Evolutionary conservation across 768 basidiomycete species (phyloP).

Genomic region (Tricholoma bakamatsutake): DNA sequence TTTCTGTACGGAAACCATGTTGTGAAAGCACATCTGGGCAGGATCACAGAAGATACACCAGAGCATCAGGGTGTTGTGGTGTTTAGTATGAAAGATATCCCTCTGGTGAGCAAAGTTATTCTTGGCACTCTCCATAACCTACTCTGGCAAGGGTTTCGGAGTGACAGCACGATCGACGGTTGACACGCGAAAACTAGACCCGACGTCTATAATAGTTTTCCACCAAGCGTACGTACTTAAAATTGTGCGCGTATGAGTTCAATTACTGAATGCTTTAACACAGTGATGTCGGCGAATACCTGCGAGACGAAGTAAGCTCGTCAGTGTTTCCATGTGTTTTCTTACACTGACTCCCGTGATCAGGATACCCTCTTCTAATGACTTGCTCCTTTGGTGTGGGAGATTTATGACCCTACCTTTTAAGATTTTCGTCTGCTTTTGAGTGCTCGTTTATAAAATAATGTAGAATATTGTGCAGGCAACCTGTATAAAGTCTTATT

Average conservation of each 20-base stretch:
- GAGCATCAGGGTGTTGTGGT: conserved; percentile 98
- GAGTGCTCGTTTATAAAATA: conserved; percentile 38
- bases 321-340: background rate
- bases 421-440: conserved; percentile 26
- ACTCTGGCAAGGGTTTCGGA: conserved; percentile 76
- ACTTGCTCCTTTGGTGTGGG: conserved; percentile 7
- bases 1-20: conserved; percentile 99
- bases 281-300: conserved; percentile 96
- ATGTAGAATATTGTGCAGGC: conserved; percentile 12
- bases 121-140: background rate
- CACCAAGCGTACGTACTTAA: conserved; percentile 81
- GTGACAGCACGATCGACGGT: conserved; percentile 94
- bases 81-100: conserved; percentile 92
- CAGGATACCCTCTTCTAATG: conserved; percentile 77
- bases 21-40: conserved; percentile 96
- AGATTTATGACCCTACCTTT: conserved; percentile 11
- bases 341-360: conserved; percentile 4
- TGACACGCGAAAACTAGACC: conserved; percentile 95
- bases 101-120: conserved; percentile 53
- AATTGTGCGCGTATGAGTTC: conserved; percentile 6
- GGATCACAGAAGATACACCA: conserved; percentile 97
- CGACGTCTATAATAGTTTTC: conserved; percentile 95
- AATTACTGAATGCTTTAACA: conserved; percentile 1
- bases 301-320: conserved; percentile 82
- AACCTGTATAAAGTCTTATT: background rate